Base-by-base conservation (phyloP, 768 basidiomycete genomes). In the Macrolepiota albuminosa region DNA sequence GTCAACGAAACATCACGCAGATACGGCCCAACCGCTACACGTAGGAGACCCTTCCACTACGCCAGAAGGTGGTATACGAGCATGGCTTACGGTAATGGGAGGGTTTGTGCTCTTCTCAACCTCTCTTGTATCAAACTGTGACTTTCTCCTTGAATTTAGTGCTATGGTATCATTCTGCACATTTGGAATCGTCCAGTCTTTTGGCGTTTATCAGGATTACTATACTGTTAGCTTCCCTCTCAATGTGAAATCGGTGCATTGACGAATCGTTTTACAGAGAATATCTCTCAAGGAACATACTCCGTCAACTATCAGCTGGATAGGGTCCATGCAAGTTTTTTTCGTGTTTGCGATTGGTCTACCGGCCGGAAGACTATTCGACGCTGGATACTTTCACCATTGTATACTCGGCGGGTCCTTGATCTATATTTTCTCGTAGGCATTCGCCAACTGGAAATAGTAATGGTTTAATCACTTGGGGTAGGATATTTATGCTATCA, bases 131-230 rank as follows among this genome's bases (percentile, higher is more conserved):
- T 51, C 14, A 36, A 21, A 43, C n/a, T 9, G 9, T 43, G 42
- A 43, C 36, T 56, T 39, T 54, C 14, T 21, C 31, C 33, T 21
- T 34, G 29, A 2, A 34, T 29, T 39, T 50, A 81, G 81, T 33
- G 69, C 69, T 8, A 72, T 81, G 68, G 70, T 78, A 11, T 69
- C 76, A 4, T 82, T 81, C 54, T 79, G 78, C 63, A 80, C 79
- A 0, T 81, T 82, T 61, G 80, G 81, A 7, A 73, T 76, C 5
- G 76, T 80, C 10, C 79, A 81, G 58, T 78, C 79, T 8, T 81
- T 78, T 61, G 77, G 77, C n/a, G 79, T 81, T 21, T 83, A 78
- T 64, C 78, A 82, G 65, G 81, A 81, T 62, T 81, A 77, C 58
- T 83, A 83, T 58, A 78, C 76, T 29, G 79, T 80, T 42, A 66